Percentiles rank a stretch among this genome's conserved stretches.
Conservation (phyloP, 2,329 filamentous ascomycete genomes). For the Cladophialophora immunda region DNA sequence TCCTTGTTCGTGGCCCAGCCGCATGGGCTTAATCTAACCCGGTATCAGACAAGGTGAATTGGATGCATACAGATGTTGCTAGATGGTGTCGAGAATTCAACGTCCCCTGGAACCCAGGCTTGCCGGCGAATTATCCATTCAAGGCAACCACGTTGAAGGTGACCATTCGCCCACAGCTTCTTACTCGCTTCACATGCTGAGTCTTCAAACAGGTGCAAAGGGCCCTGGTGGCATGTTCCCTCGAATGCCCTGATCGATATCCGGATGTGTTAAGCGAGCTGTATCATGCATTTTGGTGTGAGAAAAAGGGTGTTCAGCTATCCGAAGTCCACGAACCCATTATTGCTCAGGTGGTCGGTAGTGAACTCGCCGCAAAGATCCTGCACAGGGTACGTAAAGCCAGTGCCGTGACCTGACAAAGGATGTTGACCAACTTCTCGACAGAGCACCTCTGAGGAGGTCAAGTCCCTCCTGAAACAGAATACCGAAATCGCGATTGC, state of each 20-base stretch:
- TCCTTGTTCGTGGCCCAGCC: background rate
- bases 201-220: conserved; percentile 57
- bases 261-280: conserved; percentile 54
- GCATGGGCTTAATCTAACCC: background rate
- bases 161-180: conserved; percentile 34
- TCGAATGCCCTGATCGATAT: conserved; percentile 52
- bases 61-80: conserved; percentile 62
- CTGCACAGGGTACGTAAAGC: conserved; percentile 51
- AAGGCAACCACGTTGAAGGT: conserved; percentile 55
- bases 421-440: conserved; percentile 3
- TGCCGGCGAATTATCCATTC: conserved; percentile 64
- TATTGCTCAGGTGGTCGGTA: conserved; percentile 51
- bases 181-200: background rate
- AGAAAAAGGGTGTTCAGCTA: conserved; percentile 47
- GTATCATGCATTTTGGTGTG: conserved; percentile 62
- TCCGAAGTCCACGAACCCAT: conserved; percentile 44
- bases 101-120: conserved; percentile 62
- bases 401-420: conserved; percentile 2
- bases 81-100: conserved; percentile 63
- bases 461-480: conserved; percentile 55
- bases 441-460: conserved; percentile 27
- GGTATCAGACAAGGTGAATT: conserved; percentile 65
- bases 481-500: conserved; percentile 63
- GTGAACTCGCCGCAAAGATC: conserved; percentile 53
- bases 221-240: conserved; percentile 58